Percentiles rank a stretch among this genome's conserved stretches.
phyloP scores from a whole-genome alignment of 352 stramenopile genomes.

The Phytophthora cactorum region DNA sequence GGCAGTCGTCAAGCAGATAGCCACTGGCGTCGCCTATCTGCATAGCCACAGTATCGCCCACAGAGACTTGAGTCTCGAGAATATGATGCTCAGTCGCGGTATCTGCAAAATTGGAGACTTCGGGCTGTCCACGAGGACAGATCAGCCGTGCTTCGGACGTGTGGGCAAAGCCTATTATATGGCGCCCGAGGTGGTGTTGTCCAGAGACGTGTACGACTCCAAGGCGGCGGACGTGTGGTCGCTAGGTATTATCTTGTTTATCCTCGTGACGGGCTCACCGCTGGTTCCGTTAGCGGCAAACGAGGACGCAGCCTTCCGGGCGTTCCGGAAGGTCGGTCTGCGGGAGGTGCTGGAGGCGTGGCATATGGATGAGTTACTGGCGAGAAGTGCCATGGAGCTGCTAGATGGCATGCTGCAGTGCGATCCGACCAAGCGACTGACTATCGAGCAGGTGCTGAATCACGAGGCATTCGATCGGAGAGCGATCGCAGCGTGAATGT shows the following conservation, averaged over 20 bases:
- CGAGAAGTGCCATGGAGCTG: background rate
- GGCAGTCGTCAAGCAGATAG: slow-evolving; percentile 37
- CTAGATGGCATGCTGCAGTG: slow-evolving; percentile 6
- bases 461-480: background rate
- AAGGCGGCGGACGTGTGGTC: slow-evolving; percentile 61
- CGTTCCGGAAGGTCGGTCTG: slow-evolving; percentile 3
- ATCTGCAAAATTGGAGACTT: slow-evolving; percentile 60
- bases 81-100: slow-evolving; percentile 36
- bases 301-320: slow-evolving; percentile 6
- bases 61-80: slow-evolving; percentile 53
- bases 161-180: slow-evolving; percentile 58
- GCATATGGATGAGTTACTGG: slow-evolving; percentile 2
- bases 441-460: background rate
- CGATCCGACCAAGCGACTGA: background rate
- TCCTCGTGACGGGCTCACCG: slow-evolving; percentile 52
- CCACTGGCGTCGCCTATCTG: slow-evolving; percentile 25
- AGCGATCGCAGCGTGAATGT: background rate
- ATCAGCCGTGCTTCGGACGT: slow-evolving; percentile 15
- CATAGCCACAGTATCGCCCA: slow-evolving; percentile 38
- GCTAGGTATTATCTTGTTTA: slow-evolving; percentile 58
- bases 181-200: slow-evolving; percentile 47
- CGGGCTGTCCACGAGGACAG: slow-evolving; percentile 33
- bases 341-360: slow-evolving; percentile 1
- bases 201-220: slow-evolving; percentile 34
- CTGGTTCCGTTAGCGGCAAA: slow-evolving; percentile 38